A percentile compares a stretch with the other conserved stretches of the same genome.
These are phyloP conservation scores for Leishmania turanica DNA, from an alignment of 208 protist species.

Conservation along the genomic window DNA sequence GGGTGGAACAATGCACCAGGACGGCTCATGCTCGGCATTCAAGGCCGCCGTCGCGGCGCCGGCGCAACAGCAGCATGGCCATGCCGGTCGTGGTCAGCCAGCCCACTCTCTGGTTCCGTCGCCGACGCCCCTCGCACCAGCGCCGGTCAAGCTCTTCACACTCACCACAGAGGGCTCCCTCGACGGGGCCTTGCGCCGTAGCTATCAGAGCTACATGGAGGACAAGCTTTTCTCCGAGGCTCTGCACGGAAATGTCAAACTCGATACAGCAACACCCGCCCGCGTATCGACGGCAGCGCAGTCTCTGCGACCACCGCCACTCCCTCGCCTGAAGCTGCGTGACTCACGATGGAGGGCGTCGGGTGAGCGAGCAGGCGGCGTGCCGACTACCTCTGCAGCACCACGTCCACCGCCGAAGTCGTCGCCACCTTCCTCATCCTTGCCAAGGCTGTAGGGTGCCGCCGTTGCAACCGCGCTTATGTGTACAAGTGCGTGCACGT, in stretches of 20 bases:
- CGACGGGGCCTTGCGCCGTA: slow-evolving; percentile 57
- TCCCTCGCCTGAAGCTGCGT: neutral
- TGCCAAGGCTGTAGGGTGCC: slow-evolving; percentile 2
- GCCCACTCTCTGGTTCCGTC: slow-evolving; percentile 1
- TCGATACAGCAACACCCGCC: neutral
- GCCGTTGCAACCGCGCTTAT: neutral
- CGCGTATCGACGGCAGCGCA: neutral
- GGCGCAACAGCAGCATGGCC: neutral
- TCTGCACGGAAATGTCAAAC: slow-evolving; percentile 16
- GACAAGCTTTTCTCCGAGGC: slow-evolving; percentile 61
- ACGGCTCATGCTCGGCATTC: neutral
- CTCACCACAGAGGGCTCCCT: slow-evolving; percentile 67
- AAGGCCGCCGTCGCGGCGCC: neutral
- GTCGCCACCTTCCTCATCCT: neutral
- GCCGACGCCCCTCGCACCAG: slow-evolving; percentile 14
- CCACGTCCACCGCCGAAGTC: slow-evolving; percentile 3
- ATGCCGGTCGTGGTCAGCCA: neutral
- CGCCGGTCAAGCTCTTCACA: slow-evolving; percentile 88
- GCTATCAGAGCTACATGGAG: slow-evolving; percentile 68
- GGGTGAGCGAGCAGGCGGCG: neutral
- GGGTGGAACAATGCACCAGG: slow-evolving; percentile 74
- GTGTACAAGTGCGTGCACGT: neutral
- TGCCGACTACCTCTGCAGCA: neutral
- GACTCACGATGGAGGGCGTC: neutral
- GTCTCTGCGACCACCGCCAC: neutral